These are phyloP conservation scores for Leccinum aurantiacum DNA, from an alignment of 768 basidiomycete genomes.

Conservation along the genomic window DNA sequence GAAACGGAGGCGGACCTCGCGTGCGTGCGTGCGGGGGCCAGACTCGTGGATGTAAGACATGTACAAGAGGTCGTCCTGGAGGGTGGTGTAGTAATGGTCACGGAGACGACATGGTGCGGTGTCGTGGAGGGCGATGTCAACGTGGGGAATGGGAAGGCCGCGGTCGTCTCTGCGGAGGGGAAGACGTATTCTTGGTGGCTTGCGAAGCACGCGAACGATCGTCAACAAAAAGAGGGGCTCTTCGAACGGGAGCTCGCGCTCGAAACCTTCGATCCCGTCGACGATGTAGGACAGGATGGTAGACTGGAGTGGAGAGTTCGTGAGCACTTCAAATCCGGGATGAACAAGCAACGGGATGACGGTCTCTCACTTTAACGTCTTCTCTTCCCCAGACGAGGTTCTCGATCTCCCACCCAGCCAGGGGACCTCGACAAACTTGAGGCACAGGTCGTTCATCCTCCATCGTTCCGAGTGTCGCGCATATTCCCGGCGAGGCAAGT, in stretches of 20 bases:
- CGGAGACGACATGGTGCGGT: constrained; percentile 70
- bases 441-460: constrained; percentile 81
- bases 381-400: constrained; percentile 60
- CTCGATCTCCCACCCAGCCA: constrained; percentile 82
- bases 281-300: too few relatives aligned
- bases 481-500: constrained; percentile 75
- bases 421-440: constrained; percentile 75
- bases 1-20: constrained; percentile 63
- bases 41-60: constrained; percentile 85
- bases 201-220: constrained; percentile 70
- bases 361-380: constrained; percentile 51
- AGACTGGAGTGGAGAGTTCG: constrained; percentile 18
- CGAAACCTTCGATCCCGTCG: too few relatives aligned
- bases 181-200: constrained; percentile 46
- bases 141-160: constrained; percentile 73
- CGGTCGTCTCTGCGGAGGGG: constrained; percentile 49
- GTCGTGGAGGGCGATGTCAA: constrained; percentile 63
- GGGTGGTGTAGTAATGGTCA: constrained; percentile 81
- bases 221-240: constrained; percentile 54
- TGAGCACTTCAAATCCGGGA: constrained; percentile 86
- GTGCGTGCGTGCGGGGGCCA: constrained; percentile 50
- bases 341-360: constrained; percentile 64
- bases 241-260: too few relatives aligned
- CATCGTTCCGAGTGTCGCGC: constrained; percentile 74
- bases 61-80: constrained; percentile 91